Evolutionary conservation across 2,329 filamentous ascomycete genomes (phyloP).

Genomic region (Trichoderma asperellum): DNA sequence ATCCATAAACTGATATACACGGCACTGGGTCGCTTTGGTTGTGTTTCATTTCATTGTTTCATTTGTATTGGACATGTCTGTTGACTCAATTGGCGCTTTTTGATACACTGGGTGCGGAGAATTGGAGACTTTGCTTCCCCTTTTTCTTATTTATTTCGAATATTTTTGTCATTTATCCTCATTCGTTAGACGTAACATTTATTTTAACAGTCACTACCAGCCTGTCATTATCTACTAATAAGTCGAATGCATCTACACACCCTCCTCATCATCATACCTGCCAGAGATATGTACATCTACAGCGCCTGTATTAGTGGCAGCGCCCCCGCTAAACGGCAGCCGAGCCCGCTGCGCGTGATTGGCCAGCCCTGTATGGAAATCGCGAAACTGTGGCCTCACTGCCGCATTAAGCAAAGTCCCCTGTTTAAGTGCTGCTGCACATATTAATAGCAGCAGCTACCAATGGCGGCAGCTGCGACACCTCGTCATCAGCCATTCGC

Average conservation of each 20-base stretch:
- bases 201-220: neutral
- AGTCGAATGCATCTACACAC: neutral
- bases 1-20: neutral
- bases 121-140: neutral
- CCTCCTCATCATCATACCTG: neutral
- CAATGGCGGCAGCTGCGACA: neutral
- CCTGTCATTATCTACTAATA: neutral
- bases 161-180: neutral
- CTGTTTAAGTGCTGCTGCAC: neutral
- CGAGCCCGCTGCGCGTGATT: slow-evolving; percentile 7
- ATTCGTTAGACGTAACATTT: neutral
- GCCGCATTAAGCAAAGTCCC: neutral
- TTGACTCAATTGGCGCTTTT: neutral
- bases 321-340: neutral
- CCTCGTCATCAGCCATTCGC: slow-evolving; percentile 18
- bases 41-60: neutral
- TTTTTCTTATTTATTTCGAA: neutral
- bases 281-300: too few relatives aligned
- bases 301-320: neutral
- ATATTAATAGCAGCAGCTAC: neutral
- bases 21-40: neutral
- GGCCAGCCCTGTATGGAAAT: slow-evolving; percentile 16
- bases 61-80: neutral
- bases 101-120: neutral
- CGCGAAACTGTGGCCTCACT: slow-evolving; percentile 26